A percentile compares a stretch with the other conserved stretches of the same genome.
Conservation (phyloP, 2,329 filamentous ascomycete species). For the Knufia fluminis region DNA sequence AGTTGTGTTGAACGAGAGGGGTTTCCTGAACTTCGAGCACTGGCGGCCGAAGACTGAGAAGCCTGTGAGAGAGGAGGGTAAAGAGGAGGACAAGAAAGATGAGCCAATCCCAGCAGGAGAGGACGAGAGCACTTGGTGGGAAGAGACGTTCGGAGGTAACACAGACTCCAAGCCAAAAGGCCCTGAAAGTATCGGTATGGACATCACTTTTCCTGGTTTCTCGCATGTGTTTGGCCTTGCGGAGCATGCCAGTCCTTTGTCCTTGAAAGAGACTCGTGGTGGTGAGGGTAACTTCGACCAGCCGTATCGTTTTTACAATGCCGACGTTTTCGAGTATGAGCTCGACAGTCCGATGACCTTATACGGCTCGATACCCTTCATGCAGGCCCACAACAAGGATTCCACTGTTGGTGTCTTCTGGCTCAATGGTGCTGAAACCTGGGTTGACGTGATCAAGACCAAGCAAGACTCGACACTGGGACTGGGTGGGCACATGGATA, state of each 20-base stretch:
- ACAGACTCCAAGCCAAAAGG: conserved; percentile 93
- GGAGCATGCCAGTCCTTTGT: conserved; percentile 80
- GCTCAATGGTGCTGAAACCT: conserved; percentile 94
- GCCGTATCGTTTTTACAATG: conserved; percentile 90
- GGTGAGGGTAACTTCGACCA: conserved; percentile 77
- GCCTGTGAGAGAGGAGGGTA: conserved; percentile 36
- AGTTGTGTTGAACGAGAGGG: conserved; percentile 81
- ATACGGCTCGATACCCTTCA: conserved; percentile 93
- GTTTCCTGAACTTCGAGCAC: conserved; percentile 85
- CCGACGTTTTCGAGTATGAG: conserved; percentile 96
- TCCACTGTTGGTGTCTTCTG: conserved; percentile 95
- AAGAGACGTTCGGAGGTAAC: conserved; percentile 89
- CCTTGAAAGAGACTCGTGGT: conserved; percentile 78
- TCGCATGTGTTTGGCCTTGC: conserved; percentile 90
- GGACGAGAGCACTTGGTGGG: conserved; percentile 94
- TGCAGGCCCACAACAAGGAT: conserved; percentile 91
- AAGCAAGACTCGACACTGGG: conserved; percentile 63
- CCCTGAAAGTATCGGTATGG: conserved; percentile 81
- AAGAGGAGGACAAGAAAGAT: conserved; percentile 31
- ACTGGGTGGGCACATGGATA: conserved; percentile 56
- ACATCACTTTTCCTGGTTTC: conserved; percentile 87
- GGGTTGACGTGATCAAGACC: conserved; percentile 85
- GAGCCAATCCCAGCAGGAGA: conserved; percentile 41
- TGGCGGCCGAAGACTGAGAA: conserved; percentile 79
- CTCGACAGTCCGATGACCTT: conserved; percentile 97